These are phyloP conservation scores for Cinnamomum micranthum DNA, from an alignment of 164 flowering plant genomes.

Conservation along the genomic window DNA sequence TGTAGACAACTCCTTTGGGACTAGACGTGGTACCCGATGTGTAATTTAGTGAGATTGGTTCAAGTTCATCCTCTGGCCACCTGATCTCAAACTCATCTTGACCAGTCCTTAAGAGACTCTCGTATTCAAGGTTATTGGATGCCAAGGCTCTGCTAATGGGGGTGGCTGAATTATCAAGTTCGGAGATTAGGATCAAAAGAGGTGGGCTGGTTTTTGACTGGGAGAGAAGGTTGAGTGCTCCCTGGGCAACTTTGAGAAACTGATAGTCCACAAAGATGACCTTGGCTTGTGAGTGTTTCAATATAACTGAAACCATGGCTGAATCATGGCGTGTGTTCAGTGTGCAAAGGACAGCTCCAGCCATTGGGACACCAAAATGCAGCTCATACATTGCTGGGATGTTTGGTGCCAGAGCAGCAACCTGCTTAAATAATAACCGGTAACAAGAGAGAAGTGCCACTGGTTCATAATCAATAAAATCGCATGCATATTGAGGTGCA, in stretches of 20 bases:
- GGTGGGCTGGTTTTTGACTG: constrained; percentile 30
- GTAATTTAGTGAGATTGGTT: constrained; percentile 65
- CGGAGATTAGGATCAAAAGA: constrained; percentile 34
- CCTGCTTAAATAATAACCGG: constrained; percentile 29
- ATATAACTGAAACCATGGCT: constrained; percentile 39
- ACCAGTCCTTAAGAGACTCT: constrained; percentile 38
- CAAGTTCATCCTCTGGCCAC: constrained; percentile 59
- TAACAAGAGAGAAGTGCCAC: neutral
- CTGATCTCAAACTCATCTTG: constrained; percentile 33
- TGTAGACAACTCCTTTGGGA: constrained; percentile 82
- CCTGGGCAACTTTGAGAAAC: constrained; percentile 34
- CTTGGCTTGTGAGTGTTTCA: constrained; percentile 58
- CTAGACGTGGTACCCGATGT: constrained; percentile 83
- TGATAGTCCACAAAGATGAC: constrained; percentile 57
- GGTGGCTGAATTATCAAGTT: constrained; percentile 16
- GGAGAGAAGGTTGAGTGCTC: constrained; percentile 36
- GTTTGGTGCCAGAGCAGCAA: constrained; percentile 57
- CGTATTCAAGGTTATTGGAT: constrained; percentile 33
- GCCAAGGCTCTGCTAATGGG: neutral
- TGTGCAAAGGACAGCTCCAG: constrained; percentile 64
- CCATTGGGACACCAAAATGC: constrained; percentile 77
- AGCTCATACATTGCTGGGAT: constrained; percentile 74
- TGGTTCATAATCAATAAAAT: neutral
- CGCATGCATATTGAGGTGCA: neutral
- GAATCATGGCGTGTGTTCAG: constrained; percentile 56